Evolutionary conservation across 169 alveolate genomes (phyloP).

Genomic region (Eimeria necatrix): DNA sequence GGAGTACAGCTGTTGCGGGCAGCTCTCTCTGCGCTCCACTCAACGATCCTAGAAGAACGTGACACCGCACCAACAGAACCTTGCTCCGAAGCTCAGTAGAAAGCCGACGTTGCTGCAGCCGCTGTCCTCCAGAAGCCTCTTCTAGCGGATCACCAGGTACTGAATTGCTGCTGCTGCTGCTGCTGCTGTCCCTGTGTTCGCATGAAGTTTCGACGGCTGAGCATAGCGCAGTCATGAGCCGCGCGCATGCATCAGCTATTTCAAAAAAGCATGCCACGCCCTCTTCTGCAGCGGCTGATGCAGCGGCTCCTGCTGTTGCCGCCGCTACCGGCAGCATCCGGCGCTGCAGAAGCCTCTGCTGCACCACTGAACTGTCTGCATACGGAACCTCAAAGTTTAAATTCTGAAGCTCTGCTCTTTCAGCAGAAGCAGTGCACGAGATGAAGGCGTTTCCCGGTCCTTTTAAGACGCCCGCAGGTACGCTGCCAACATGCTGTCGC

Average conservation of each 20-base stretch:
- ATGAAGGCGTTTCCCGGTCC: background rate
- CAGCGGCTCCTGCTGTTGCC: conserved; percentile 67
- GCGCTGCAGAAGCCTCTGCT: conserved; percentile 54
- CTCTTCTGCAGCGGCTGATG: conserved; percentile 40
- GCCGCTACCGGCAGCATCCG: background rate
- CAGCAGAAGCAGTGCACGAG: conserved; percentile 5
- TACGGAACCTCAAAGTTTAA: background rate
- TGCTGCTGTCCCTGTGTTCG: conserved; percentile 3
- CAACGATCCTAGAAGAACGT: background rate
- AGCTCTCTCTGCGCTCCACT: conserved; percentile 60
- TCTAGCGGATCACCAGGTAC: conserved; percentile 40
- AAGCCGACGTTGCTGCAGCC: conserved; percentile 37
- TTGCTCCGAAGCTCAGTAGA: conserved; percentile 23
- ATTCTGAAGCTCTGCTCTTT: conserved; percentile 16
- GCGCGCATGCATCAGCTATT: conserved; percentile 68
- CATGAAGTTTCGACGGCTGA: background rate
- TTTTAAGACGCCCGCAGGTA: background rate
- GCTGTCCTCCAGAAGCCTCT: conserved; percentile 39
- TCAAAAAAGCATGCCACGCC: conserved; percentile 38
- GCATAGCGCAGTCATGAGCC: conserved; percentile 11
- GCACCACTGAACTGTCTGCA: conserved; percentile 31
- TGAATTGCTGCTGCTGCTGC: background rate
- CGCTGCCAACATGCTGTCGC: background rate
- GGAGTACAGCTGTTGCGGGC: conserved; percentile 38
- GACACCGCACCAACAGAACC: conserved; percentile 69